These are phyloP conservation scores for Allantophomopsis lycopodina DNA, from an alignment of 2,329 filamentous ascomycete species.

Conservation along the genomic window DNA sequence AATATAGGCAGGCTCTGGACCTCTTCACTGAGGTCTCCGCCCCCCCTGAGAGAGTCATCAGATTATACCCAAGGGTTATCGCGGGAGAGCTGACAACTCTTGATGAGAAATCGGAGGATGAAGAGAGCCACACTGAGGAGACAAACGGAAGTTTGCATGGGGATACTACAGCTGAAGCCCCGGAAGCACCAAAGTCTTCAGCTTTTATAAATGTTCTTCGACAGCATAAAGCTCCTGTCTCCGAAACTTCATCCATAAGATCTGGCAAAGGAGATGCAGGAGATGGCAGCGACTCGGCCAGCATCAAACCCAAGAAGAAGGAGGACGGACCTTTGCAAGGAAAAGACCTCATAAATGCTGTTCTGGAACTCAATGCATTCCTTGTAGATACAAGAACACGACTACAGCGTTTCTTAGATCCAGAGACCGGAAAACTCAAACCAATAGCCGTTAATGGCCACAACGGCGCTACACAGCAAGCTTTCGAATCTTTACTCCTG, in stretches of 20 bases:
- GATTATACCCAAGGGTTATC: conserved; percentile 70
- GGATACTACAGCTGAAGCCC: conserved; percentile 28
- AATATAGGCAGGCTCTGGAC: conserved; percentile 76
- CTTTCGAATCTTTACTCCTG: conserved; percentile 41
- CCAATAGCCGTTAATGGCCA: conserved; percentile 22
- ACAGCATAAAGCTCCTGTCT: conserved; percentile 18
- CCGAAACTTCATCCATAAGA: conserved; percentile 41
- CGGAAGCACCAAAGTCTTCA: conserved; percentile 14
- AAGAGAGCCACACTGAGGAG: conserved; percentile 22
- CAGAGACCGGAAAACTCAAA: conserved; percentile 47
- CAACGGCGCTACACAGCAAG: conserved; percentile 30
- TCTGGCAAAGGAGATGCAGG: conserved; percentile 37
- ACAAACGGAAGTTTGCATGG: conserved; percentile 25
- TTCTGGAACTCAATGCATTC: conserved; percentile 74
- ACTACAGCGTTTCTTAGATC: conserved; percentile 47
- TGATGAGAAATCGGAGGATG: conserved; percentile 29
- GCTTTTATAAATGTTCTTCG: conserved; percentile 23
- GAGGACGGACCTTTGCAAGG: conserved; percentile 51
- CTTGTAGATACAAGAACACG: conserved; percentile 70
- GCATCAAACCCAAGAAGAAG: conserved; percentile 28
- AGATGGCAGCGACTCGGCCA: conserved; percentile 39
- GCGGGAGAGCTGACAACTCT: conserved; percentile 65
- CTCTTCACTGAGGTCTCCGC: conserved; percentile 81
- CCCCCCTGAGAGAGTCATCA: conserved; percentile 77
- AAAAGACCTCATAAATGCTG: conserved; percentile 71